These are phyloP conservation scores for Vicia sativa DNA, from an alignment of 306 rosid species.

Conservation along the genomic window DNA sequence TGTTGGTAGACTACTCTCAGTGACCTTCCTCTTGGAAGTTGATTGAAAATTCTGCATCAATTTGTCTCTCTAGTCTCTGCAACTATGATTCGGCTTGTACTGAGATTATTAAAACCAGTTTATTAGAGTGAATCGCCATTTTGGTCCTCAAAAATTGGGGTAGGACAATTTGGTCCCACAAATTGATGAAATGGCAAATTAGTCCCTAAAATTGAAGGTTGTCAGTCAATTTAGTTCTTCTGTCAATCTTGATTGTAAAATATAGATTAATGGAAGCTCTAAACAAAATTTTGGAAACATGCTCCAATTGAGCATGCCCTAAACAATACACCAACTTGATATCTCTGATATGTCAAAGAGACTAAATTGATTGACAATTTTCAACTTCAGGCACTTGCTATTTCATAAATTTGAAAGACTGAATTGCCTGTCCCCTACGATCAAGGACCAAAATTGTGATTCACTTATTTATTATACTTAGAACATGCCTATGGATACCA, in stretches of 20 bases:
- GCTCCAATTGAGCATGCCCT: slow-evolving; percentile 1
- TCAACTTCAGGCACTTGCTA: not conserved
- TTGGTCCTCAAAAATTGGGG: not conserved
- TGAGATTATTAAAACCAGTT: slow-evolving; percentile 24
- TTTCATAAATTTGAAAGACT: slow-evolving; percentile 1
- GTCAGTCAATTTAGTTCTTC: not conserved
- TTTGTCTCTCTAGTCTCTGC: not conserved
- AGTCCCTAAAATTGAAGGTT: not conserved
- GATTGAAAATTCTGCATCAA: not conserved
- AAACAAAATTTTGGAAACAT: not conserved
- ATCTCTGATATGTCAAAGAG: not conserved
- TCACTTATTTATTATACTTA: not conserved
- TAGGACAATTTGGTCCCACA: not conserved
- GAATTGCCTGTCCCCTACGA: not conserved
- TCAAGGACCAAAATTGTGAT: not conserved
- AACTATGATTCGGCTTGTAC: slow-evolving; percentile 22
- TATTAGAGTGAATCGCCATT: not conserved
- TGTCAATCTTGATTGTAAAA: not conserved
- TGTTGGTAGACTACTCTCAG: slow-evolving; percentile 19
- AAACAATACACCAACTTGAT: not conserved
- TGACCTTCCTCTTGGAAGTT: slow-evolving; percentile 11
- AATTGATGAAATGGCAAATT: not conserved
- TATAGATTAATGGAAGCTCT: not conserved
- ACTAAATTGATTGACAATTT: not conserved
- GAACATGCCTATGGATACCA: slow-evolving; percentile 10